Conservation (phyloP, 192 early-diverging fungal genomes). For the Endogone sp. region DNA sequence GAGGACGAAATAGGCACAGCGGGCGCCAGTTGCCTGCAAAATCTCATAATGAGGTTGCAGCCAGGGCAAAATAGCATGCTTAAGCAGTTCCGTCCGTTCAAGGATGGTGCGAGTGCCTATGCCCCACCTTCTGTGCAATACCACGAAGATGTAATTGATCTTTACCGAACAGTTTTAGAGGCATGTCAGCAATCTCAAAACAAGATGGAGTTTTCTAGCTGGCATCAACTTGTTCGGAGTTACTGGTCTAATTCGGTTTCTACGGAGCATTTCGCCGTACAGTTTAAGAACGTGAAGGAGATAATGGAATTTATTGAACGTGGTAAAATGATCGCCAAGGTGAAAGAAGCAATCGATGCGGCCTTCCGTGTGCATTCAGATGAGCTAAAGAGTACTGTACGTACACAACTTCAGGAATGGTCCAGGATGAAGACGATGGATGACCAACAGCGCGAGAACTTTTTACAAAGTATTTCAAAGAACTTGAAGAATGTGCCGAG, state of each 20-base stretch:
- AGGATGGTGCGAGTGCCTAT: constrained; percentile 13
- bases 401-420: background rate
- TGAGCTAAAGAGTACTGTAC: background rate
- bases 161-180: constrained; percentile 5
- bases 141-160: constrained; percentile 11
- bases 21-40: constrained; percentile 5
- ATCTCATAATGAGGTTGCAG: constrained; percentile 9
- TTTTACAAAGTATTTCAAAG: background rate
- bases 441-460: background rate
- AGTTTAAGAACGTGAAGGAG: constrained; percentile 15
- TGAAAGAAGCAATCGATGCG: constrained; percentile 9
- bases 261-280: constrained; percentile 9
- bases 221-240: constrained; percentile 7
- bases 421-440: background rate
- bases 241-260: constrained; percentile 14
- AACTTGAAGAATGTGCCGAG: background rate
- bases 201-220: constrained; percentile 7
- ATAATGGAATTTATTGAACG: constrained; percentile 16
- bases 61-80: constrained; percentile 5
- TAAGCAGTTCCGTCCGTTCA: constrained; percentile 16
- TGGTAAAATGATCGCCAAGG: constrained; percentile 7
- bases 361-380: constrained; percentile 4
- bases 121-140: constrained; percentile 19
- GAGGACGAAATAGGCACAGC: constrained; percentile 12
- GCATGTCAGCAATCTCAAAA: constrained; percentile 9